Base-by-base conservation (phyloP, 306 rosid species). In the Pueraria montana region DNA sequence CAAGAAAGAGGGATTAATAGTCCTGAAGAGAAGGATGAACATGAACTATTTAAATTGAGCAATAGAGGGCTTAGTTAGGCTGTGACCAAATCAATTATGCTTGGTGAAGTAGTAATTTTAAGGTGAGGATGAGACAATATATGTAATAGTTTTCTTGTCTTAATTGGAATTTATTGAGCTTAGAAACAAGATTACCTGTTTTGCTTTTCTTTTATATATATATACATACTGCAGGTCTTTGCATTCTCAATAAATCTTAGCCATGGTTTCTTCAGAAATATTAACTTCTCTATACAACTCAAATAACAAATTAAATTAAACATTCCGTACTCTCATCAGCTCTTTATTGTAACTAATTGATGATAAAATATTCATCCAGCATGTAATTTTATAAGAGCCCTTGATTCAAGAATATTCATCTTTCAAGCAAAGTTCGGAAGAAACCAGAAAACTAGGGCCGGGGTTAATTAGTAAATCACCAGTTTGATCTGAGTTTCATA, bases 1-100 rank as follows among this genome's bases (percentile, higher is more conserved):
- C 92, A 87, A 66, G 79, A 85, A 23, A 70, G 52, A 63, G 72
- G 43, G 20, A 36, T 50, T 34, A 34, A 6, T 63, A 71, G 66
- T 21, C 70, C 61, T 12, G 34, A 69, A 32, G 75, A 80, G 1
- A 76, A 52, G 32, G 75, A 69, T 53, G 18, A n/a, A n/a, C n/a
- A 68, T 66, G 34, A 68, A 13, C 30, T 49, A 0, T 30, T 10
- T 77, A 76, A 52, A 32, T 53, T 43, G 4, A 36, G 14, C 73
- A 9, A 55, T 23, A 46, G 40, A 58, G 67, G 67, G 23, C 32
- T 27, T 1, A 27, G 23, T 65, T 34, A 80, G 82, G 78, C 13
- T 56, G 6, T 77, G 14, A 77, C 43, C 46, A 40, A 24, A 4
- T 34, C n/a, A n/a, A 20, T 53, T 26, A 7, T 63, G 16, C 38